These are phyloP conservation scores for Russula sp. DNA, from an alignment of 768 basidiomycete genomes.

Conservation along the genomic window DNA sequence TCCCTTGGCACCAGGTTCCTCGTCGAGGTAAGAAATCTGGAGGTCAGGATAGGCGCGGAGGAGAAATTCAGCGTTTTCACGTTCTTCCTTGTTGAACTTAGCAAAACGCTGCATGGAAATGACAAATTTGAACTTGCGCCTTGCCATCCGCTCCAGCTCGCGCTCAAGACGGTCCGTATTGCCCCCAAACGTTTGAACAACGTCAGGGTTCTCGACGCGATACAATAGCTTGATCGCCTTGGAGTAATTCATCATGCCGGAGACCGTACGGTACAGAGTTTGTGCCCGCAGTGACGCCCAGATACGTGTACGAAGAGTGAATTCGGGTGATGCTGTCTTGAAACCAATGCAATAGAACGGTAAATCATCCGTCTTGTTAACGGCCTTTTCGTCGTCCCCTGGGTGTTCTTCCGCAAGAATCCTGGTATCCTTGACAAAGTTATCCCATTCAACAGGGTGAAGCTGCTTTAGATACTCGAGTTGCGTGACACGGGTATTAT, in stretches of 20 bases:
- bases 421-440: conserved; percentile 99
- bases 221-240: conserved; percentile 99
- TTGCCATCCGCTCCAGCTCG: conserved; percentile 93
- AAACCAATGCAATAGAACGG: conserved; percentile 99
- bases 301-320: conserved; percentile 96
- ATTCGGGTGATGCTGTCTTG: conserved; percentile 98
- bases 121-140: conserved; percentile 96
- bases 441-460: conserved; percentile 99
- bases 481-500: conserved; percentile 92
- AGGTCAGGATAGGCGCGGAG: conserved; percentile 97
- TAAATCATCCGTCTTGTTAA: conserved; percentile 76
- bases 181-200: conserved; percentile 92
- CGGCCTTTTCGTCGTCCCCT: conserved; percentile 58
- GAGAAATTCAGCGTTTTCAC: conserved; percentile 97
- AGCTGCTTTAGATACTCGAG: conserved; percentile 98
- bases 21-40: conserved; percentile 97
- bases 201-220: conserved; percentile 96
- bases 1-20: conserved; percentile 85
- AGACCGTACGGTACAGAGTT: conserved; percentile 96
- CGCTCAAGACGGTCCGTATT: conserved; percentile 95
- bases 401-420: conserved; percentile 89
- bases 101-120: conserved; percentile 99
- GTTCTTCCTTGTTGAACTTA: conserved; percentile 99
- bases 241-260: conserved; percentile 99
- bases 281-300: conserved; percentile 99